Conservation (phyloP, 441 rosid genomes). For the Hura crepitans region DNA sequence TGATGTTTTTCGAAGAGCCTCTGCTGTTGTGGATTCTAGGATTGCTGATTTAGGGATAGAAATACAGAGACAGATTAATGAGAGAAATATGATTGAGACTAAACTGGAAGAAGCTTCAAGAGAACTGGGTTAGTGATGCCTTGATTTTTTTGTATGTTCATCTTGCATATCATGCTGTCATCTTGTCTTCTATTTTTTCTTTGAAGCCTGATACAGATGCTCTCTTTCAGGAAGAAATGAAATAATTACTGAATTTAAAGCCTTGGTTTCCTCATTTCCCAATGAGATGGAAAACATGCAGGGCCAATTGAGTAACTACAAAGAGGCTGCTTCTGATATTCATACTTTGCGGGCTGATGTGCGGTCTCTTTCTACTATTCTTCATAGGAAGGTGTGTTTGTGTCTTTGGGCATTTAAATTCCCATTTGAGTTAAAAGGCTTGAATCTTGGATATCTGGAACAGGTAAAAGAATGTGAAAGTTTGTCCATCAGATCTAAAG, state of each 20-base stretch:
- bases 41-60: conserved; percentile 54
- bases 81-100: conserved; percentile 49
- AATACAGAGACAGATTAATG: conserved; percentile 65
- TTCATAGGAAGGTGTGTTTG: conserved; percentile 69
- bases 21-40: conserved; percentile 65
- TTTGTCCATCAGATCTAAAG: conserved; percentile 50
- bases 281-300: conserved; percentile 87
- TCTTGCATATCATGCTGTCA: conserved; percentile 17
- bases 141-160: conserved; percentile 19
- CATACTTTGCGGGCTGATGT: conserved; percentile 80
- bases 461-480: conserved; percentile 70
- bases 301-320: conserved; percentile 62
- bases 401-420: not conserved
- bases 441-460: conserved; percentile 29
- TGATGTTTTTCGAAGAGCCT: conserved; percentile 73
- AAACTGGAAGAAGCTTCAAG: conserved; percentile 62
- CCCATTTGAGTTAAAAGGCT: conserved; percentile 22
- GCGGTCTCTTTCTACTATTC: conserved; percentile 64
- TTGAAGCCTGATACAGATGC: conserved; percentile 29
- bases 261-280: conserved; percentile 80
- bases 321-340: conserved; percentile 72
- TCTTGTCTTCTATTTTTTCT: conserved; percentile 11
- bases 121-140: conserved; percentile 60
- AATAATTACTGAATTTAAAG: conserved; percentile 78
- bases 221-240: conserved; percentile 80